Base-by-base conservation (phyloP, 805 yeast species). In the Saturnispora mendoncae region DNA sequence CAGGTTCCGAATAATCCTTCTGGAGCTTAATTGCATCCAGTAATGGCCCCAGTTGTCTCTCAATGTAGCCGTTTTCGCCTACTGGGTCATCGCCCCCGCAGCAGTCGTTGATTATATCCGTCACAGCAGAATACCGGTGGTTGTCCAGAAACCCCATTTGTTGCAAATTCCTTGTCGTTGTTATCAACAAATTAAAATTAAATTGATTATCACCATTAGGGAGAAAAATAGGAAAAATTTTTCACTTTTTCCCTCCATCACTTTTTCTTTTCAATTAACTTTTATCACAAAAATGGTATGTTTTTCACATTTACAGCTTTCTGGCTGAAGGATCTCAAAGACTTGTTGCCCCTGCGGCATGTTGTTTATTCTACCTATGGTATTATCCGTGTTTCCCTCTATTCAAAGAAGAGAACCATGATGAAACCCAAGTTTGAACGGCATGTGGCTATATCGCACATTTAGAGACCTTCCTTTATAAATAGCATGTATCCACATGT, bases 121-220 rank as follows among this genome's bases (percentile, higher is more conserved):
- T 80, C 46, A 83, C 76, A 1, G 84, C 77, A 0, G 90, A 78
- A 48, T 72, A 72, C n/a, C 76, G 80, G 48, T 76, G 84, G 33
- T 72, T 83, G 24, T 66, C 66, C 41, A 74, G 58, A 33, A 75
- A 65, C 1, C 76, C 81, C 81, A 75, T 74, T 21, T 27, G 17
- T 10, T 28, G n/a, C n/a, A n/a, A n/a, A n/a, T n/a, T n/a, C n/a
- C n/a, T n/a, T n/a, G n/a, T n/a, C n/a, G n/a, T n/a, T n/a, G 27
- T 36, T 36, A 20, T 27, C 39, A 15, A 28, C 29, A 29, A 29
- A n/a, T 19, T 31, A 6, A 25, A 24, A 34, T 15, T 23, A 23
- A 6, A 23, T 23, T 7, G 10, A 23, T 6, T 7, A 23, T 23
- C 26, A 23, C 23, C 25, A 33, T 33, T 20, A 13, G 13, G 15